Base-by-base conservation (phyloP, 169 alveolate species). In the Plasmodium gonderi region DNA sequence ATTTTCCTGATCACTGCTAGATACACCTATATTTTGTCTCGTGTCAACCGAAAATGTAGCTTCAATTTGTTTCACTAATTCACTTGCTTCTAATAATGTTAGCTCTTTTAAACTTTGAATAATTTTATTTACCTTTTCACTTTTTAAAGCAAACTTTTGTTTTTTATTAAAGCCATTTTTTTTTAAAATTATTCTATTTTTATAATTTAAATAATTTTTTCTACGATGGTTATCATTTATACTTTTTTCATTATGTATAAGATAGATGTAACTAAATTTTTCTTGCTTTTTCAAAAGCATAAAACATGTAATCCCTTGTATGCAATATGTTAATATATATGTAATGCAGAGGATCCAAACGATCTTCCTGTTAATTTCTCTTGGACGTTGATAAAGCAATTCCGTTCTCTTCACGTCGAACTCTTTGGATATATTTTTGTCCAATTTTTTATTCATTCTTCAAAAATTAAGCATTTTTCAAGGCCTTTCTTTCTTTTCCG, bases 61-160 rank as follows among this genome's bases (percentile, higher is more conserved):
- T 92, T 95, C 97, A 23, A 95, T 95, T 91, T 95, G 91, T 85
- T 92, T 95, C 29, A 95, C 97, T 74, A 95, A 68, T 79, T 95
- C 97, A 23, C 97, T 92, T 14, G 97, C 95, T 92, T 95, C 97
- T 94, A 95, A 67, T 17, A 95, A 90, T 3, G 96, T 94, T 65
- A 95, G 85, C 23, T 74, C 72, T 91, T 95, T 95, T 82, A 95
- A 93, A 31, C 92, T 93, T 20, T 83, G 96, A 29, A 95, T 76
- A 26, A 95, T 95, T 44, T 89, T 90, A 80, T 94, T 96, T 26
- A 95, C 96, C 69, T 91, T 95, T 76, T 80, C 85, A 26, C 94
- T 80, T 54, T 69, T 68, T 78, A 91, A 45, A 47, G 26, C 33
- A 72, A 78, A 89, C 3, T 44, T 67, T 12, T 49, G 72, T 29